These are phyloP conservation scores for Boletus insuetus DNA, from an alignment of 768 basidiomycete species.

Conservation along the genomic window DNA sequence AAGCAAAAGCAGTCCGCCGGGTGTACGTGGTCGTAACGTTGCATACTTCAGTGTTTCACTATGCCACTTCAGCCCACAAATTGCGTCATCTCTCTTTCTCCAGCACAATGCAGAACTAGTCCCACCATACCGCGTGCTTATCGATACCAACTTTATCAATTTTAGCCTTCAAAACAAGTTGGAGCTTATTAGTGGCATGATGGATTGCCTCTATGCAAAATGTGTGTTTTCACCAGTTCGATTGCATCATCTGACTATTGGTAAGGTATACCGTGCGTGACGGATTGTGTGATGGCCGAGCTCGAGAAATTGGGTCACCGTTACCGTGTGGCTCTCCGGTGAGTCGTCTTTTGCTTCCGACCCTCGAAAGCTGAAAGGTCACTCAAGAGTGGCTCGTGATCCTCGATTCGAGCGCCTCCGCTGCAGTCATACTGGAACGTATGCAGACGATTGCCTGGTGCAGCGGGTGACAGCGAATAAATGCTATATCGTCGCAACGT, in stretches of 20 bases:
- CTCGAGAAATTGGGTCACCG: slow-evolving; percentile 95
- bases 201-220: slow-evolving; percentile 98
- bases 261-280: slow-evolving; percentile 96
- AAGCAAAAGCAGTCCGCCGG: slow-evolving; percentile 71
- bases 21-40: slow-evolving; percentile 53
- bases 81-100: slow-evolving; percentile 91
- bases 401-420: slow-evolving; percentile 92
- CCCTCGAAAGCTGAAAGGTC: slow-evolving; percentile 4
- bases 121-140: slow-evolving; percentile 94
- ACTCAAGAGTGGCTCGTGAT: slow-evolving; percentile 90
- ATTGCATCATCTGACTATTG: slow-evolving; percentile 2
- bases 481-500: slow-evolving; percentile 97
- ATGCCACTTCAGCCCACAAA: slow-evolving; percentile 56
- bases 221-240: slow-evolving; percentile 48
- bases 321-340: slow-evolving; percentile 94
- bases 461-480: slow-evolving; percentile 93
- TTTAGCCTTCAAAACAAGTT: slow-evolving; percentile 97
- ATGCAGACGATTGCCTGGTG: slow-evolving; percentile 97
- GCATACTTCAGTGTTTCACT: not conserved
- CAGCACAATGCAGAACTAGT: slow-evolving; percentile 94
- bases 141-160: slow-evolving; percentile 99
- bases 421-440: slow-evolving; percentile 94
- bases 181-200: slow-evolving; percentile 96
- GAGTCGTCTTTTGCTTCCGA: slow-evolving; percentile 25
- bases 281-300: slow-evolving; percentile 98